Base-by-base conservation (phyloP, 2,329 filamentous ascomycete species). In the Exophiala xenobiotica region DNA sequence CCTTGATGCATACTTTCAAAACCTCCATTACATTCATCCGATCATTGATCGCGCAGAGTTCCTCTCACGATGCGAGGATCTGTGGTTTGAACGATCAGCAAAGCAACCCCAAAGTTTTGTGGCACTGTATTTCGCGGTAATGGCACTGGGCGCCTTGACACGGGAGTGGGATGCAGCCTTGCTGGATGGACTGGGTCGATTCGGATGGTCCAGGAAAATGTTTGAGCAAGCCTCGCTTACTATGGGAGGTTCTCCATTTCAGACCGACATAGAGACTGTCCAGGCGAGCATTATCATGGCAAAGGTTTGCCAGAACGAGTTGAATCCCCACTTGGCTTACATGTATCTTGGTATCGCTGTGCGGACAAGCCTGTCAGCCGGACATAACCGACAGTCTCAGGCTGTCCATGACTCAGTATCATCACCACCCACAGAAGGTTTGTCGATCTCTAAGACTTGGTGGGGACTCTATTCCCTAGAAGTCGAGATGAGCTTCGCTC, bases 241-340 rank as follows among this genome's bases (percentile, higher is more conserved):
- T n/a, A 4, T 50, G n/a, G 40, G 31, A 24, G n/a, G 16, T 7
- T 44, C 40, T 9, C 40, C 35, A 1, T 23, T 33, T 9, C 11
- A 11, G 12, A 41, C 20, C 29, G 71, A 76, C 19, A 59, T 77
- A 27, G 71, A 76, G 43, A 74, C 73, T 48, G 72, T 77, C 4
- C 75, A 78, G 47, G 73, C 71, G 37, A 68, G 74, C 26, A 73
- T 77, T 53, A 65, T 77, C 5, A 68, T 78, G 67, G 74, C 74
- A 4, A 76, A 76, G 57, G 68, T 77, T 2, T 76, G 74, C 53
- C 75, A 77, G 49, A 76, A 77, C 43, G 73, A 77, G 52, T 62
- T 78, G 3, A 75, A 75, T 39, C 72, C 73, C 2, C 73, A 77
- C 47, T 63, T 64, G 57, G 70, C 74, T 2, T 77, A 77, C 46